phyloP scores from a whole-genome alignment of 2,329 filamentous ascomycete genomes.

The Clonostachys rosea region DNA sequence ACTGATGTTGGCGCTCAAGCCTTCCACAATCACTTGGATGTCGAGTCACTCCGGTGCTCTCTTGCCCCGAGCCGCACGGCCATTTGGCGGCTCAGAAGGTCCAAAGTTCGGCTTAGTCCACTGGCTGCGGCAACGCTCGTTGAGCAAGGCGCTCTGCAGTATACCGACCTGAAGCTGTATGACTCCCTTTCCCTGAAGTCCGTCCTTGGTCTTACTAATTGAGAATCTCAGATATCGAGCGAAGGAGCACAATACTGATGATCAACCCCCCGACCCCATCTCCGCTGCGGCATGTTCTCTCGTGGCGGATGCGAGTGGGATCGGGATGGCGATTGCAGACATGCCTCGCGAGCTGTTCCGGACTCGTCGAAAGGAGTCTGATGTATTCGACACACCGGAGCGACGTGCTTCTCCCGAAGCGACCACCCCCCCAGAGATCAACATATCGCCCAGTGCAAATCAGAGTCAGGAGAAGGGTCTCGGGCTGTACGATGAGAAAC shows the following conservation, averaged over 20 bases:
- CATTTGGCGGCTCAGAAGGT: slow-evolving; percentile 69
- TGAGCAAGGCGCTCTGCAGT: slow-evolving; percentile 58
- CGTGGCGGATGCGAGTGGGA: slow-evolving; percentile 74
- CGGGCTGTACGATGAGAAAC: no score
- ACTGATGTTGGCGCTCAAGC: slow-evolving; percentile 58
- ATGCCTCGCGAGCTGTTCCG: slow-evolving; percentile 56
- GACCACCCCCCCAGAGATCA: not conserved
- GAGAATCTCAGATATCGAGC: slow-evolving; percentile 33
- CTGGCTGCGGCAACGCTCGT: slow-evolving; percentile 69
- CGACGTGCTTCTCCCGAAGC: not conserved
- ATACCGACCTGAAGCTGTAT: slow-evolving; percentile 70
- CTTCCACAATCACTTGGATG: slow-evolving; percentile 67
- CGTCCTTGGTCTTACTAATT: slow-evolving; percentile 5
- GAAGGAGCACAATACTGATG: slow-evolving; percentile 70
- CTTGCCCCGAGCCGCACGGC: slow-evolving; percentile 65
- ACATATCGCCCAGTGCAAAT: not conserved
- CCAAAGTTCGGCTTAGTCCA: slow-evolving; percentile 62
- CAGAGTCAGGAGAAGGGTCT: not conserved
- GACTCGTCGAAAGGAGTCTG: slow-evolving; percentile 8
- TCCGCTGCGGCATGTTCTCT: slow-evolving; percentile 73
- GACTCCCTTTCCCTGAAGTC: slow-evolving; percentile 12
- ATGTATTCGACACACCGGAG: slow-evolving; percentile 10
- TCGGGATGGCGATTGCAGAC: slow-evolving; percentile 80
- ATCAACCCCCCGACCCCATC: slow-evolving; percentile 75
- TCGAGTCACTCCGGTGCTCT: slow-evolving; percentile 64